Percentiles rank a stretch among this genome's conserved stretches.
Evolutionary conservation across 1,284 basidiomycete species (phyloP).

Genomic region (Marasmius sp.): DNA sequence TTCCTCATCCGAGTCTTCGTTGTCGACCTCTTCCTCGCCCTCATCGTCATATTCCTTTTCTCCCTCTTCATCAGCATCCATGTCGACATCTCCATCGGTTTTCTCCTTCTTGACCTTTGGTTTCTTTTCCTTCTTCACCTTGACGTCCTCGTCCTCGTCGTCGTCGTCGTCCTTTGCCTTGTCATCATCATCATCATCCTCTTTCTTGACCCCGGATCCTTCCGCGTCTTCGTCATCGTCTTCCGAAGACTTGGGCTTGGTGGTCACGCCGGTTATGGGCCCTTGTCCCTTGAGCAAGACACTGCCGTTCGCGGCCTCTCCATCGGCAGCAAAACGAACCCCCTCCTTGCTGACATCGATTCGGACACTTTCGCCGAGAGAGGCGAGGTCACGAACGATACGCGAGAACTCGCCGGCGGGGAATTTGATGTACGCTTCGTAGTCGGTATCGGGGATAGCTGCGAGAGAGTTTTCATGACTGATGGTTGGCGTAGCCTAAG

Average conservation of each 20-base stretch:
- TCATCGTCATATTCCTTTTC: constrained; percentile 47
- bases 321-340: constrained; percentile 90
- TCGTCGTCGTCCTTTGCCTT: constrained; percentile 43
- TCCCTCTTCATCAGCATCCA: constrained; percentile 53
- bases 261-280: constrained; percentile 9
- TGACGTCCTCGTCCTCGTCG: constrained; percentile 40
- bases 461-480: neutral
- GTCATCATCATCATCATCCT: constrained; percentile 44
- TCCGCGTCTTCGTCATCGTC: constrained; percentile 50
- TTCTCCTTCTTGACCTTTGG: constrained; percentile 50
- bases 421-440: constrained; percentile 93
- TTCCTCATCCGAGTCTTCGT: constrained; percentile 46
- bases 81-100: constrained; percentile 41
- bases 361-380: constrained; percentile 91
- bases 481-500: neutral
- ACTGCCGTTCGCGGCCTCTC: constrained; percentile 91
- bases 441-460: constrained; percentile 90
- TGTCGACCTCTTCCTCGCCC: constrained; percentile 54
- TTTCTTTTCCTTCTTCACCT: constrained; percentile 39
- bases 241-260: constrained; percentile 37
- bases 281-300: constrained; percentile 68
- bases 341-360: constrained; percentile 98
- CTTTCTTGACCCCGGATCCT: constrained; percentile 39
- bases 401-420: constrained; percentile 86
- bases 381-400: constrained; percentile 92